Percentiles rank a stretch among this genome's conserved stretches.
These are phyloP conservation scores for Chaetomidium leptoderma DNA, from an alignment of 495 filamentous ascomycete genomes.

Conservation along the genomic window DNA sequence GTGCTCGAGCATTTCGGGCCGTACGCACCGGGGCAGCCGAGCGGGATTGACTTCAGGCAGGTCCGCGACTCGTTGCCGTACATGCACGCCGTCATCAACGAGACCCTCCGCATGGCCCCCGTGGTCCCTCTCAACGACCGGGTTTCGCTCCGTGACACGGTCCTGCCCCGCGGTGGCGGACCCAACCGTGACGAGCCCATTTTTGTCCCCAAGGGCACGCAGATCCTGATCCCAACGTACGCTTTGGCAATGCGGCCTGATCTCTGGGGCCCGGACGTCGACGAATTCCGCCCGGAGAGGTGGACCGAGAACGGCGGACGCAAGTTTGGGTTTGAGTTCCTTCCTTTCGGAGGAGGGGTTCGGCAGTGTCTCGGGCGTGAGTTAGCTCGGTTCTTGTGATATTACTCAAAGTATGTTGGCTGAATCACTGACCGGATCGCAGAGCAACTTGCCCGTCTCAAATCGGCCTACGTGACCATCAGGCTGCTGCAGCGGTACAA, in stretches of 20 bases:
- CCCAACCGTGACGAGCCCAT: slow-evolving; percentile 19
- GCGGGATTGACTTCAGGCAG: slow-evolving; percentile 33
- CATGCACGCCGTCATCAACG: slow-evolving; percentile 47
- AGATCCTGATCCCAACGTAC: slow-evolving; percentile 35
- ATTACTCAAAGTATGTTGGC: background rate
- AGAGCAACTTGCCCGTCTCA: slow-evolving; percentile 46
- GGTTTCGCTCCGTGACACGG: slow-evolving; percentile 43
- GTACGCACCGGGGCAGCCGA: slow-evolving; percentile 4
- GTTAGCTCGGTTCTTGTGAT: background rate
- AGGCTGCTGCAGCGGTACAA: slow-evolving; percentile 46
- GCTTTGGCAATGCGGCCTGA: slow-evolving; percentile 37
- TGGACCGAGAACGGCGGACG: slow-evolving; percentile 31
- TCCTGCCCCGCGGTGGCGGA: slow-evolving; percentile 46
- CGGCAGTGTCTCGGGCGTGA: slow-evolving; percentile 31
- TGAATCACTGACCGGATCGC: background rate
- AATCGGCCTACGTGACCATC: slow-evolving; percentile 41
- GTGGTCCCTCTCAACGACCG: slow-evolving; percentile 43
- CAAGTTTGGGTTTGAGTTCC: slow-evolving; percentile 37
- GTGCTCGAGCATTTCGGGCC: slow-evolving; percentile 43
- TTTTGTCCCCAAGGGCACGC: slow-evolving; percentile 33
- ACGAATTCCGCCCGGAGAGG: slow-evolving; percentile 30
- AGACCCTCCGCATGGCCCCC: slow-evolving; percentile 38
- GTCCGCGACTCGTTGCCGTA: slow-evolving; percentile 41
- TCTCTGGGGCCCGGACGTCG: slow-evolving; percentile 35
- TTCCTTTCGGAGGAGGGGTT: slow-evolving; percentile 26